Evolutionary conservation across 2,329 filamentous ascomycete genomes (phyloP), one percentile per base, ranked within the genome.

Genomic region (Curvularia sp.): DNA sequence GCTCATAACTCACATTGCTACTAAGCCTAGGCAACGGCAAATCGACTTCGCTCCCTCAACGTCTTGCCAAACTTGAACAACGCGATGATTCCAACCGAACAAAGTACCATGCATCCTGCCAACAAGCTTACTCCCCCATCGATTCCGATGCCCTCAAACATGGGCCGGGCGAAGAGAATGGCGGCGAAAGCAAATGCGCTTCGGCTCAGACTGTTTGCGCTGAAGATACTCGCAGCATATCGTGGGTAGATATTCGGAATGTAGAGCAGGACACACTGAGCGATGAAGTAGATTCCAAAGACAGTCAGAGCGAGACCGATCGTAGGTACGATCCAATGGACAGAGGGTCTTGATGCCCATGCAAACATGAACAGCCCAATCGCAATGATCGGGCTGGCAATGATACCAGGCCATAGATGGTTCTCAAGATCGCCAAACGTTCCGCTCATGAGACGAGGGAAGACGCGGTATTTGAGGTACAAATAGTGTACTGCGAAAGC

Each of bases 401-500:
- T 56, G 69, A 79, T 66, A 51, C 94, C 94, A 38, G 92, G 91
- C 52, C 93, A 87, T 1, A 96, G 81, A 27, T 91, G 87, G 51
- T 46, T 84, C 79, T 79, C 95, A 89, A 18, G 91, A 86, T 2
- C 91, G 89, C 7, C 91, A 88, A 60, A 86, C 82, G 65, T 90
- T 87, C 71, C 86, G 81, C 78, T 88, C 81, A 73, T 87, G 83
- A 28, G 77, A 64, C 19, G 82, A 81, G 57, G 90, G 73, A 55
- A 77, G 82, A 63, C 93, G 74, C 80, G 94, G 93, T 79, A 94
- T 87, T 66, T 85, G 87, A 84, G 95, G 93, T 74, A 96, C 84
- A 1, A 87, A 67, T 0, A 91, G 86, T n/a, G 90, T 78, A 76
- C 88, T 6, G 77, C 67, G 13, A 91, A 89, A 1, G 88, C 89